Evolutionary conservation across 306 rosid genomes (phyloP).

Genomic region (Glycine soja): DNA sequence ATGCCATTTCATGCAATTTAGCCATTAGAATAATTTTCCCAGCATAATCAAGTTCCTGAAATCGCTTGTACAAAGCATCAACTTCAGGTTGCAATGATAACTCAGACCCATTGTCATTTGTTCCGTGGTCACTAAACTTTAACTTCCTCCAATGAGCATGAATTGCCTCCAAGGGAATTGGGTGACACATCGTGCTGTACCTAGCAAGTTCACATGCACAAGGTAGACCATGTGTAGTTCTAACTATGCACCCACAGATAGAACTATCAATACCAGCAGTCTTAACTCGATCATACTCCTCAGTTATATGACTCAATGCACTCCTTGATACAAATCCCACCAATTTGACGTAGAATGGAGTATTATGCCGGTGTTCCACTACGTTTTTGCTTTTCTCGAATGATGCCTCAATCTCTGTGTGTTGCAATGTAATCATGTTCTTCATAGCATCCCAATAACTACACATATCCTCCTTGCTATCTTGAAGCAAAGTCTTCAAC

Average conservation of each 20-base stretch:
- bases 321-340: not conserved
- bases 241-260: not conserved
- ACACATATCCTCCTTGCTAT: not conserved
- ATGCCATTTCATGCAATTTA: conserved; percentile 1
- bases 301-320: not conserved
- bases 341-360: not conserved
- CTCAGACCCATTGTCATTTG: not conserved
- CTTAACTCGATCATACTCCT: not conserved
- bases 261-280: not conserved
- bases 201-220: not conserved
- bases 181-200: not conserved
- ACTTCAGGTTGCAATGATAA: not conserved
- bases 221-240: conserved; percentile 11
- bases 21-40: not conserved
- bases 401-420: not conserved
- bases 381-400: conserved; percentile 1
- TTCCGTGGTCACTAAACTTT: not conserved
- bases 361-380: not conserved
- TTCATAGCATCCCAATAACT: conserved; percentile 24
- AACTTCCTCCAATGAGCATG: conserved; percentile 2
- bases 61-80: not conserved
- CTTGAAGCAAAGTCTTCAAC: not conserved
- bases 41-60: not conserved
- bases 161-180: not conserved
- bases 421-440: not conserved